These are phyloP conservation scores for Cladophialophora yegresii DNA, from an alignment of 2,329 filamentous ascomycete species.

Conservation along the genomic window DNA sequence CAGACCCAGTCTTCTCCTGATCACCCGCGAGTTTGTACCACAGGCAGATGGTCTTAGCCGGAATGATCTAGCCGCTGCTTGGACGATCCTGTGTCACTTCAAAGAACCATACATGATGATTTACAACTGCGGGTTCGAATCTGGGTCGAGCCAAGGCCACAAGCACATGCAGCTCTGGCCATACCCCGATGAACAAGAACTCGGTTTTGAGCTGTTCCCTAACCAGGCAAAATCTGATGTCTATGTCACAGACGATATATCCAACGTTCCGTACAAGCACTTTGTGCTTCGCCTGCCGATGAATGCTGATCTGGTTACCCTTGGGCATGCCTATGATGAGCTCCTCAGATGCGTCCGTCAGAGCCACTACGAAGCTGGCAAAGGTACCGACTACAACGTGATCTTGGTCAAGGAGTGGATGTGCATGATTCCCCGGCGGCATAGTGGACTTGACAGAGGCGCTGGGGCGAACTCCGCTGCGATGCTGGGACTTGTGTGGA, in stretches of 20 bases:
- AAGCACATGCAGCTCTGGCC: constrained; percentile 51
- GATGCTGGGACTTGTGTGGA: constrained; percentile 37
- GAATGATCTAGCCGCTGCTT: constrained; percentile 43
- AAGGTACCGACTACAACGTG: constrained; percentile 38
- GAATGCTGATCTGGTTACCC: constrained; percentile 11
- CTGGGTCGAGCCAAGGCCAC: constrained; percentile 49
- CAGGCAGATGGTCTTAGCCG: constrained; percentile 45
- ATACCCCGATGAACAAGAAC: constrained; percentile 35
- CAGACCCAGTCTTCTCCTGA: constrained; percentile 44
- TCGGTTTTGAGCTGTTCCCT: constrained; percentile 35
- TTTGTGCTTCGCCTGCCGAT: constrained; percentile 38
- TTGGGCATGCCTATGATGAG: constrained; percentile 31
- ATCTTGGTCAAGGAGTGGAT: constrained; percentile 39
- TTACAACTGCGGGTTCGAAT: constrained; percentile 51
- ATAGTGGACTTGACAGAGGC: constrained; percentile 31
- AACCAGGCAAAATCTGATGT: constrained; percentile 31
- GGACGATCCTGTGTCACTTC: constrained; percentile 42
- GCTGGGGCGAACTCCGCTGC: constrained; percentile 36
- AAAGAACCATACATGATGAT: constrained; percentile 43
- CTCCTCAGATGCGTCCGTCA: constrained; percentile 34
- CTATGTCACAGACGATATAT: constrained; percentile 31
- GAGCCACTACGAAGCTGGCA: constrained; percentile 26
- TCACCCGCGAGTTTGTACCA: constrained; percentile 44
- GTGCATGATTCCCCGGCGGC: constrained; percentile 31
- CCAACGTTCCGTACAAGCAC: constrained; percentile 37